phyloP scores from a whole-genome alignment of 441 rosid species.

The Adansonia madagascariensis region DNA sequence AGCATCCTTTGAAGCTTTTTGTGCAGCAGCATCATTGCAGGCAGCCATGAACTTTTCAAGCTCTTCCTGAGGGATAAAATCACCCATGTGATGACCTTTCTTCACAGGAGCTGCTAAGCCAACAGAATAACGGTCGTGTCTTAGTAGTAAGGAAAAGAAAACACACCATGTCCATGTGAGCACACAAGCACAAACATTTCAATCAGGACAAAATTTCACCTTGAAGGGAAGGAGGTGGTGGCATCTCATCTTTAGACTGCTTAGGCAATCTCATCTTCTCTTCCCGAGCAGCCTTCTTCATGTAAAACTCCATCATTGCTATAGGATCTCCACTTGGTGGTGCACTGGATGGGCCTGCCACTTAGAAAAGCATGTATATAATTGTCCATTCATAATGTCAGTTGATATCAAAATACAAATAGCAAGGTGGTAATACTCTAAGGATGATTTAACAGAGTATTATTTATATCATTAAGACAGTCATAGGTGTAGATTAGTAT shows the following conservation, averaged over 20 bases:
- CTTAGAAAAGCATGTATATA: constrained; percentile 17
- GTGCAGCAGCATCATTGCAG: constrained; percentile 80
- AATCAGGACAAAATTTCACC: constrained; percentile 42
- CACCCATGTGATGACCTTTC: constrained; percentile 99
- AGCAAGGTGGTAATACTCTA: not conserved
- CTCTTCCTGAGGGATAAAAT: constrained; percentile 91
- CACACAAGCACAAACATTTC: not conserved
- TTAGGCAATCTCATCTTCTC: constrained; percentile 89
- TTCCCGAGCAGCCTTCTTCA: constrained; percentile 97
- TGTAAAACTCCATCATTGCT: constrained; percentile 97
- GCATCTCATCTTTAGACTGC: constrained; percentile 97
- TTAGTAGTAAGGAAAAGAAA: not conserved
- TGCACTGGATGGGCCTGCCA: constrained; percentile 55
- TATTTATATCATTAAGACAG: not conserved
- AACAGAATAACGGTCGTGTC: not conserved
- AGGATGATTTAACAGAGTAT: not conserved
- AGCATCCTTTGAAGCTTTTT: constrained; percentile 67
- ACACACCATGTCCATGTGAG: not conserved
- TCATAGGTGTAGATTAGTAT: not conserved
- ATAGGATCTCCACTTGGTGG: constrained; percentile 73
- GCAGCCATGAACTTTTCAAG: constrained; percentile 85
- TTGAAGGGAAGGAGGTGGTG: constrained; percentile 94
- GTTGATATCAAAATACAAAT: not conserved
- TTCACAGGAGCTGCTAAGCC: constrained; percentile 37
- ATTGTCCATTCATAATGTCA: not conserved